Conservation (phyloP, 805 yeast genomes). For the Zygotorulaspora sp. region DNA sequence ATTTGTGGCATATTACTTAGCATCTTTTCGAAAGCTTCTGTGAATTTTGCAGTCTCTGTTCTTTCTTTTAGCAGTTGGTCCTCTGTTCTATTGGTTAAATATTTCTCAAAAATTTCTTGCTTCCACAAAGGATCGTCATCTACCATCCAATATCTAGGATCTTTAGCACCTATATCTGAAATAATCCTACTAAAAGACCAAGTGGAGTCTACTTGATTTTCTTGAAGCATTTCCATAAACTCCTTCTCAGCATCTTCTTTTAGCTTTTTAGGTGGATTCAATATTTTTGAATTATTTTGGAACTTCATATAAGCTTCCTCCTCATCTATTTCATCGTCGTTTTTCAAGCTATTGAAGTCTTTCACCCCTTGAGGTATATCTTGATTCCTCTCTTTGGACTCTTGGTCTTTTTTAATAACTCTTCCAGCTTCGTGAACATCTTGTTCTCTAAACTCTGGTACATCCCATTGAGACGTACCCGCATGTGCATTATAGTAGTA, state of each 20-base stretch:
- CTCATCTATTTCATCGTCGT: too few relatives aligned
- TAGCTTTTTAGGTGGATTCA: constrained; percentile 25
- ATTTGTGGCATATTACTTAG: constrained; percentile 43
- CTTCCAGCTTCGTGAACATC: constrained; percentile 26
- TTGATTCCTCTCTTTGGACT: neutral
- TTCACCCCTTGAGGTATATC: too few relatives aligned
- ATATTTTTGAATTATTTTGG: constrained; percentile 27
- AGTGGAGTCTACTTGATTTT: constrained; percentile 57
- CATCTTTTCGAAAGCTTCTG: constrained; percentile 47
- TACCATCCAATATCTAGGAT: constrained; percentile 65
- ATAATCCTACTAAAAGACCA: constrained; percentile 73
- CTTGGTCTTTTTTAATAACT: neutral
- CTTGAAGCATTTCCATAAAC: constrained; percentile 51
- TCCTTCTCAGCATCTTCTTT: constrained; percentile 39
- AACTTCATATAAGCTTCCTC: constrained; percentile 18
- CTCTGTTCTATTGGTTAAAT: constrained; percentile 46
- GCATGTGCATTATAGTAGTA: constrained; percentile 68
- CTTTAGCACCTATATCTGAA: constrained; percentile 45
- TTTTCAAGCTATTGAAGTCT: too few relatives aligned
- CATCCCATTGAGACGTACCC: constrained; percentile 72
- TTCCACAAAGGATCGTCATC: constrained; percentile 54
- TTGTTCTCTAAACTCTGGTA: constrained; percentile 44
- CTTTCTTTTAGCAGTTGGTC: constrained; percentile 51
- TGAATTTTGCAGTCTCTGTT: constrained; percentile 51
- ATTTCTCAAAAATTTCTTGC: constrained; percentile 60